Evolutionary conservation across 1,284 basidiomycete genomes (phyloP), one percentile per base, ranked within the genome.

Genomic region (Irpex sp.): DNA sequence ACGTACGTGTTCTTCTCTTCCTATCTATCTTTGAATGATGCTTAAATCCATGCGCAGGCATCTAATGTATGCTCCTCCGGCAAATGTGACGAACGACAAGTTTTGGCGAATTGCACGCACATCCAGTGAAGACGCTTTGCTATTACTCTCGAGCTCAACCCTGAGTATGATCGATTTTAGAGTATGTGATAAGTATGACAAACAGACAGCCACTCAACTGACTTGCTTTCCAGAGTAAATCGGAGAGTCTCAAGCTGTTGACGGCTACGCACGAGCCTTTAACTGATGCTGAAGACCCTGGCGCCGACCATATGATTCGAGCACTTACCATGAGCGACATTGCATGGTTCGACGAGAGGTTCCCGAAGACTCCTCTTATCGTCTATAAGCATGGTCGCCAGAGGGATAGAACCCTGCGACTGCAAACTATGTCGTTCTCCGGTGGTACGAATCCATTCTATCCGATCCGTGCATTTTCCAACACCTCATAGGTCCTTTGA

Each of bases 271-370:
- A 72, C 49, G 78, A 82, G 61, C 63, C 79, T 2, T 71, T 90
- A 19, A 87, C 86, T 0, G 83, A 79, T 44, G 74, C 87, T 38
- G 84, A 86, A 66, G 72, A 78, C 62, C 72, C 75, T 17, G 64
- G 64, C 4, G 67, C 73, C 6, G 80, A 85, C 65, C 72, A 81
- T 51, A 73, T 85, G 21, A 69, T 84, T 31, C 81, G 82, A 8
- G 67, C 89, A 4, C 81, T 79, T 44, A 85, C 89, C 0, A 92
- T 88, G 0, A 77, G 74, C 2, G 80, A 87, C 56, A 69, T 92
- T 19, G 64, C 88, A 13, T 92, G 89, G 89, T 70, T 92, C 36
- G 91, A 93, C 68, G 75, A 79, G 48, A 82, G 90, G 37, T 82
- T 79, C 69, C 72, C 81, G 11, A 71, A 71, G 21, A 82, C 76